Evolutionary conservation across 371 early-diverging fungal genomes (phyloP), one percentile per base, ranked within the genome.

Genomic region (Mortierella sp.): DNA sequence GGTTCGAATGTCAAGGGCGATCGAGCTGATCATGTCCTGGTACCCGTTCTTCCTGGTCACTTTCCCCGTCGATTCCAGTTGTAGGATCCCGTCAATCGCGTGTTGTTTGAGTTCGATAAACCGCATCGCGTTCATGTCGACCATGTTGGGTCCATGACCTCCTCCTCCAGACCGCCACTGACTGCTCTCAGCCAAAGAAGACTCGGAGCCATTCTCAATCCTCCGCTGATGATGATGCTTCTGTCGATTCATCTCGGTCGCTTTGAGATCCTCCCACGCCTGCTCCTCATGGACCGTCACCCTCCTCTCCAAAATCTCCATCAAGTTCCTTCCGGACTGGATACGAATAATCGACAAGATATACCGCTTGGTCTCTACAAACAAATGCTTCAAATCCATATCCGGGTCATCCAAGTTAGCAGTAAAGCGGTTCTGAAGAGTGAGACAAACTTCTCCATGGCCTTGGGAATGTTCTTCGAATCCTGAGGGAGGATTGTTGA

Each of bases 1-100:
- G 77, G 96, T 97, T 31, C 97, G 93, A 89, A 99, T 97, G 84
- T 98, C 98, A 72, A 90, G 91, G 1, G 97, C 98, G 83, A 99
- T 97, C 72, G 95, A 90, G 79, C 96, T 97, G 70, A 99, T 91
- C 90, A 99, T 93, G 45, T 94, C 95, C 88, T 98, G 98, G 88
- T 97, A 98, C 31, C 89, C 88, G 71, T 90, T 88, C 77, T 88
- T 81, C 31, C 88, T 75, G 6, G 83, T 83, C 16, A 95, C 92
- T 84, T 91, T 89, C 21, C 92, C 92, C 44, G 91, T 92, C 7
- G 88, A 88, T 87, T 97, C 97, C n/a, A 97, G 90, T 57, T 91
- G 89, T 34, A 92, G 90, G 93, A 97, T 94, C 38, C 94, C 92
- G 83, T 94, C 94, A 38, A 95, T 91, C 11, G 96, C 93, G 45